A percentile compares a stretch with the other conserved stretches of the same genome.
phyloP scores from a whole-genome alignment of 2,329 filamentous ascomycete species.

The Coniochaeta ligniaria region DNA sequence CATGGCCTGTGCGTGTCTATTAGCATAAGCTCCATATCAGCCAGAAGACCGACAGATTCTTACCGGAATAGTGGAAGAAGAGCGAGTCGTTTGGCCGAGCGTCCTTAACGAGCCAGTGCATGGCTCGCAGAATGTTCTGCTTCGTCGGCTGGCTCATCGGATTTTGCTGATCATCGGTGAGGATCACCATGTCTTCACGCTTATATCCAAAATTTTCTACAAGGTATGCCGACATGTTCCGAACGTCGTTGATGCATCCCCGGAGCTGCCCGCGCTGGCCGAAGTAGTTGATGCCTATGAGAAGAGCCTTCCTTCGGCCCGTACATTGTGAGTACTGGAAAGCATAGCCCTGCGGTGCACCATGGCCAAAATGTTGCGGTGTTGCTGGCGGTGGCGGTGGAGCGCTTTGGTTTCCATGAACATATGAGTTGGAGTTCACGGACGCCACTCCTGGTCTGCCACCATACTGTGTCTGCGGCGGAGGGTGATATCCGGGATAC shows the following conservation, averaged over 20 bases:
- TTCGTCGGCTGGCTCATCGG: slow-evolving; percentile 96
- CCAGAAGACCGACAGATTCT: slow-evolving; percentile 15
- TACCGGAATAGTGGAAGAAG: slow-evolving; percentile 96
- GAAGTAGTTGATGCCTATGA: slow-evolving; percentile 97
- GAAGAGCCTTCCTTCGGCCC: slow-evolving; percentile 76
- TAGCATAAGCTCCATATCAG: not conserved
- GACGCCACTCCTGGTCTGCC: slow-evolving; percentile 27
- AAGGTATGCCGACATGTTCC: slow-evolving; percentile 91
- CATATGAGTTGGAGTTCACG: slow-evolving; percentile 44
- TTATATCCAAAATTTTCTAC: slow-evolving; percentile 88
- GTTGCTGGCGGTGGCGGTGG: slow-evolving; percentile 61
- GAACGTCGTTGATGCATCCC: slow-evolving; percentile 95
- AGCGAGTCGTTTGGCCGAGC: slow-evolving; percentile 87
- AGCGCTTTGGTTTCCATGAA: slow-evolving; percentile 46
- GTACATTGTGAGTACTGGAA: slow-evolving; percentile 93
- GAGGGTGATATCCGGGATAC: slow-evolving; percentile 7
- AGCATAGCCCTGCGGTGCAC: slow-evolving; percentile 71
- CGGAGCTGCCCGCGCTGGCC: slow-evolving; percentile 82
- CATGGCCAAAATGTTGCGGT: slow-evolving; percentile 69
- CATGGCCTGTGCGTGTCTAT: slow-evolving; percentile 47
- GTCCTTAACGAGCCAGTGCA: slow-evolving; percentile 98
- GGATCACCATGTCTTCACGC: slow-evolving; percentile 91
- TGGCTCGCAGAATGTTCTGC: slow-evolving; percentile 87
- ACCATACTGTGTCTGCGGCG: slow-evolving; percentile 1
- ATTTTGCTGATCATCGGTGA: slow-evolving; percentile 95